Evolutionary conservation across 257 asterid species (phyloP), one percentile per base, ranked within the genome.

Genomic region (Cruciata laevipes): DNA sequence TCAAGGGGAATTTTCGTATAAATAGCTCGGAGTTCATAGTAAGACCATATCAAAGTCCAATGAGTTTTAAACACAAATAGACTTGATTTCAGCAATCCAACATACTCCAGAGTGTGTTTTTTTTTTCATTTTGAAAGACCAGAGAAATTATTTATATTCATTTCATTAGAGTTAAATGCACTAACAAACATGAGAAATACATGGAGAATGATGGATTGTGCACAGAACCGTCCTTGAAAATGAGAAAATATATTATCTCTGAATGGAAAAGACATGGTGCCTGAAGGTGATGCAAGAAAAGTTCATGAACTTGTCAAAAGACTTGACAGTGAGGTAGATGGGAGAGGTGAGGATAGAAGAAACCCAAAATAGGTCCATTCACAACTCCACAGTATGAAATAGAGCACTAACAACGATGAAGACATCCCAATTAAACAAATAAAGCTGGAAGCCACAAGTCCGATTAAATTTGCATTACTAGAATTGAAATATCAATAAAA

Each of bases 401-500:
- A 3, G 24, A 31, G 32, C 10, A 6, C 51, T 56, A 17, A 17
- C 27, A 13, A 27, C 18, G 1, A 24, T 32, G 32, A 27, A 40
- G 37, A 24, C 5, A 37, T 5, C 1, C 21, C 55, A 47, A 47
- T 20, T 3, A 47, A 66, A 52, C 7, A n/a, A 31, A 47, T 47
- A 47, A 47, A 47, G 20, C 20, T 47, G 8, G 55, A 47, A 35
- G 18, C 13, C 14, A 37, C 11, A 14, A 1, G 23, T 37, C 61
- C 49, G n/a, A 14, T 3, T 38, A 59, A 55, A 30, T 20, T 37
- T 20, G 47, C 3, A 16, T 79, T 14, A 21, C 18, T 12, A 42
- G 30, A 31, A 23, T 69, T 62, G 32, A 73, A 23, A 61, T n/a
- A 30, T 62, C 40, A 52, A 76, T 7, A 52, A 53, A 37, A 61